phyloP scores from a whole-genome alignment of 2,329 filamentous ascomycete genomes.

The Colletotrichum neosansevieriae region DNA sequence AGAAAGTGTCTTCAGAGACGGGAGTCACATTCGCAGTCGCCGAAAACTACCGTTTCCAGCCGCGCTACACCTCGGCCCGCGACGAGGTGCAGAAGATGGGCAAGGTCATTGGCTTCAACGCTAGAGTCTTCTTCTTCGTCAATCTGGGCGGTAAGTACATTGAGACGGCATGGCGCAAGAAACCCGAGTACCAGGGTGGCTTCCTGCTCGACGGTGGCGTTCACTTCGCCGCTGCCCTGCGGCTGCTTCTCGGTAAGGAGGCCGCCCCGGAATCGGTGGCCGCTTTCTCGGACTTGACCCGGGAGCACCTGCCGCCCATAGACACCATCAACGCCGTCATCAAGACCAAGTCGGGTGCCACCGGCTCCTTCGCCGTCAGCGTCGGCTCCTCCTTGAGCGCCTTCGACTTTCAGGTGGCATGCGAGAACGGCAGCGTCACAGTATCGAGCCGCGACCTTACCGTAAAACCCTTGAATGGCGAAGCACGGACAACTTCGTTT shows the following conservation, averaged over 20 bases:
- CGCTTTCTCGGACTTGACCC: conserved; percentile 61
- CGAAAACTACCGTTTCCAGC: conserved; percentile 79
- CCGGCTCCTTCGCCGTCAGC: conserved; percentile 68
- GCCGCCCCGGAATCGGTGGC: conserved; percentile 59
- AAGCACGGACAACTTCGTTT: conserved; percentile 54
- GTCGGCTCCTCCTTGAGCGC: conserved; percentile 67
- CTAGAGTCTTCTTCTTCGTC: conserved; percentile 59
- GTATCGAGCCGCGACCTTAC: conserved; percentile 59
- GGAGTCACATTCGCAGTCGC: conserved; percentile 69
- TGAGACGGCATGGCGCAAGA: conserved; percentile 68
- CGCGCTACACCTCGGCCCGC: conserved; percentile 63
- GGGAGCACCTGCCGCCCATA: conserved; percentile 70
- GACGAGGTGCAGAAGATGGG: conserved; percentile 61
- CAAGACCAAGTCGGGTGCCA: conserved; percentile 64
- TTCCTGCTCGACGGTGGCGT: conserved; percentile 83
- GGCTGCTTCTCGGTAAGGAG: conserved; percentile 64
- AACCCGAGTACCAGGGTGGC: conserved; percentile 78
- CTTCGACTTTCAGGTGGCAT: conserved; percentile 68
- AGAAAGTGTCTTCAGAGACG: conserved; percentile 43
- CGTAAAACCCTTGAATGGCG: conserved; percentile 50
- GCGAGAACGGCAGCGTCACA: conserved; percentile 67
- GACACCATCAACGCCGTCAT: conserved; percentile 74
- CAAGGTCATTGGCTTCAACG: conserved; percentile 52
- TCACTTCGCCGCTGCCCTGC: conserved; percentile 74
- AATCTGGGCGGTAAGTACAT: conserved; percentile 43